phyloP scores from a whole-genome alignment of 1,284 basidiomycete genomes.

The Austroboletus niveus region DNA sequence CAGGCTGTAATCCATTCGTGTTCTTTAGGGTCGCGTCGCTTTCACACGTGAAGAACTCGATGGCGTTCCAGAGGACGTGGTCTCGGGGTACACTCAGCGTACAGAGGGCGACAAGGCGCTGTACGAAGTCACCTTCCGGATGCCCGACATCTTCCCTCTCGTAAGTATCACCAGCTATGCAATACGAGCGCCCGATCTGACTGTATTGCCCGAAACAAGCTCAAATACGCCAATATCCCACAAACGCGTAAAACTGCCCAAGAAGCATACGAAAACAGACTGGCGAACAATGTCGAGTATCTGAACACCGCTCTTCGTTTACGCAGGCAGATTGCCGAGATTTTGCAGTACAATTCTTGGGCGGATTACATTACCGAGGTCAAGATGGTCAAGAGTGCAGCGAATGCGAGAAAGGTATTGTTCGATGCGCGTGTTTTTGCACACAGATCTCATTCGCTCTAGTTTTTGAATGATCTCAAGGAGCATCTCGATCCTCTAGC shows the following conservation, averaged over 20 bases:
- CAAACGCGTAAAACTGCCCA: constrained; percentile 64
- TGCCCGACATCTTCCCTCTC: constrained; percentile 75
- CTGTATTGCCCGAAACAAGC: constrained; percentile 39
- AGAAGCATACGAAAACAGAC: constrained; percentile 65
- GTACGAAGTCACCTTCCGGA: constrained; percentile 54
- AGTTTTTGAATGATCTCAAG: constrained; percentile 75
- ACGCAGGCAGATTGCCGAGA: constrained; percentile 61
- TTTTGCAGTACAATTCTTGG: constrained; percentile 78
- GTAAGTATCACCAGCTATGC: constrained; percentile 39
- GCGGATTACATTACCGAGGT: constrained; percentile 79
- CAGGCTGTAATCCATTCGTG: not conserved
- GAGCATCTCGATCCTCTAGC: constrained; percentile 72
- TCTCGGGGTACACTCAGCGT: constrained; percentile 70
- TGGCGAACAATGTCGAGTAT: constrained; percentile 67
- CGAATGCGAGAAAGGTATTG: constrained; percentile 50
- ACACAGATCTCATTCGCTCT: not conserved
- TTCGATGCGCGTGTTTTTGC: not conserved
- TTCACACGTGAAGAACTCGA: constrained; percentile 74
- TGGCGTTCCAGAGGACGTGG: constrained; percentile 74
- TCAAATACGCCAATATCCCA: constrained; percentile 73
- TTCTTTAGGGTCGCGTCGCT: constrained; percentile 50
- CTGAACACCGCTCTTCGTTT: constrained; percentile 64
- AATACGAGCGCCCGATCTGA: not conserved
- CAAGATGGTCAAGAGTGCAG: constrained; percentile 74
- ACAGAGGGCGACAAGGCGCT: constrained; percentile 54